A percentile compares a stretch with the other conserved stretches of the same genome.
These are phyloP conservation scores for Cyclanthera cordifolia DNA, from an alignment of 306 rosid genomes.

Conservation along the genomic window DNA sequence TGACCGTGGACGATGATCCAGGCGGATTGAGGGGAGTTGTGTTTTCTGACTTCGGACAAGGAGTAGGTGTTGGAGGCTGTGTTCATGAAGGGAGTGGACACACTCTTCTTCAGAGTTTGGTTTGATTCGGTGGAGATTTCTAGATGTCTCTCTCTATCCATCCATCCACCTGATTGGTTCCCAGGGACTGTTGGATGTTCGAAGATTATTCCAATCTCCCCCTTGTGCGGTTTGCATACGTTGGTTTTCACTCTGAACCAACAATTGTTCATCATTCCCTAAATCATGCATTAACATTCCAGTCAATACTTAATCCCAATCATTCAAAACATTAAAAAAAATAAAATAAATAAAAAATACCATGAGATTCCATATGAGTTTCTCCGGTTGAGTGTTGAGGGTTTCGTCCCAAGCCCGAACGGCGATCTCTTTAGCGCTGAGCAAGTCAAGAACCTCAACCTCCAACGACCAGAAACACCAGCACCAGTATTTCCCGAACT, in stretches of 20 bases:
- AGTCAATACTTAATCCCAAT: too few relatives aligned
- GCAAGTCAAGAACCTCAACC: constrained; percentile 47
- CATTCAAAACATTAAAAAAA: too few relatives aligned
- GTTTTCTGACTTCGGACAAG: constrained; percentile 44
- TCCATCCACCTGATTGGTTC: constrained; percentile 82
- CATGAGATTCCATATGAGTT: constrained; percentile 77
- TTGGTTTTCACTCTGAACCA: constrained; percentile 70
- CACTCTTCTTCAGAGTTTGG: constrained; percentile 34
- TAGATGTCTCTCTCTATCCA: constrained; percentile 43
- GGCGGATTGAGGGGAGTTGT: constrained; percentile 36
- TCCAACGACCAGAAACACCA: constrained; percentile 93
- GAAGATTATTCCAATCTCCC: constrained; percentile 59
- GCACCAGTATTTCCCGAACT: constrained; percentile 75
- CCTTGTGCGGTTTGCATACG: constrained; percentile 47
- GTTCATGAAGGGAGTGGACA: constrained; percentile 62
- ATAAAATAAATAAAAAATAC: neutral
- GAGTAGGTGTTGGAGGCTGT: constrained; percentile 34
- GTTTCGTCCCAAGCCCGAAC: constrained; percentile 87
- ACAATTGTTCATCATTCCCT: constrained; percentile 97
- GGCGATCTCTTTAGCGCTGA: constrained; percentile 55
- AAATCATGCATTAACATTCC: too few relatives aligned
- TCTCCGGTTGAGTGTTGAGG: constrained; percentile 73
- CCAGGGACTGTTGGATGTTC: constrained; percentile 81
- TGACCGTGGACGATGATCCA: constrained; percentile 73
- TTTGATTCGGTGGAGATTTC: constrained; percentile 28